Conservation (phyloP, 768 basidiomycete genomes). For the Pleurotus ostreatus region DNA sequence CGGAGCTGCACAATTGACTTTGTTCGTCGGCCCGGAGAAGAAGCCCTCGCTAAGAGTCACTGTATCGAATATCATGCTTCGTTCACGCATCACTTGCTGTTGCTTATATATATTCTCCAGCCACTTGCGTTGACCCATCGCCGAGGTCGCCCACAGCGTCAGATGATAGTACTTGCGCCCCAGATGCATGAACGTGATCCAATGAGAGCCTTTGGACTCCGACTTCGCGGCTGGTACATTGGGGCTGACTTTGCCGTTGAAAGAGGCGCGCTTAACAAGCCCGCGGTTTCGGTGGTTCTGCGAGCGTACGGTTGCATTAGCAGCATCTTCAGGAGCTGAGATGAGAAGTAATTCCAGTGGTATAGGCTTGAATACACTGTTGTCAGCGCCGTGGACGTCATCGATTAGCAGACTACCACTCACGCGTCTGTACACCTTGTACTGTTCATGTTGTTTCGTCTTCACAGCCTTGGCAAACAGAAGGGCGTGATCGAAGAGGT, state of each 20-base stretch:
- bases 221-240: slow-evolving; percentile 39
- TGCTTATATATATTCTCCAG: slow-evolving; percentile 87
- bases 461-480: slow-evolving; percentile 83
- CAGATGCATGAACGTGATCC: slow-evolving; percentile 90
- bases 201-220: slow-evolving; percentile 78
- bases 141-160: slow-evolving; percentile 87
- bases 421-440: slow-evolving; percentile 90
- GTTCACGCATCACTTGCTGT: slow-evolving; percentile 78
- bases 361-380: slow-evolving; percentile 62
- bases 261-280: slow-evolving; percentile 41
- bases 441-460: slow-evolving; percentile 89
- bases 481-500: slow-evolving; percentile 95
- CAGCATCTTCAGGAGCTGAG: slow-evolving; percentile 67
- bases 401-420: slow-evolving; percentile 21
- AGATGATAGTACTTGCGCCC: slow-evolving; percentile 91
- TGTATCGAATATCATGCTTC: slow-evolving; percentile 85
- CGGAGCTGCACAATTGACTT: slow-evolving; percentile 89
- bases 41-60: slow-evolving; percentile 82
- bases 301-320: slow-evolving; percentile 28
- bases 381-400: too few species aligned
- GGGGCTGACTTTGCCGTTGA: slow-evolving; percentile 19
- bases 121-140: slow-evolving; percentile 89
- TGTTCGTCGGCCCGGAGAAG: slow-evolving; percentile 72
- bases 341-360: slow-evolving; percentile 90
- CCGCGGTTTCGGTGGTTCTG: slow-evolving; percentile 31